These are phyloP conservation scores for Naganishia vishniacii DNA, from an alignment of 768 basidiomycete species.

Conservation along the genomic window DNA sequence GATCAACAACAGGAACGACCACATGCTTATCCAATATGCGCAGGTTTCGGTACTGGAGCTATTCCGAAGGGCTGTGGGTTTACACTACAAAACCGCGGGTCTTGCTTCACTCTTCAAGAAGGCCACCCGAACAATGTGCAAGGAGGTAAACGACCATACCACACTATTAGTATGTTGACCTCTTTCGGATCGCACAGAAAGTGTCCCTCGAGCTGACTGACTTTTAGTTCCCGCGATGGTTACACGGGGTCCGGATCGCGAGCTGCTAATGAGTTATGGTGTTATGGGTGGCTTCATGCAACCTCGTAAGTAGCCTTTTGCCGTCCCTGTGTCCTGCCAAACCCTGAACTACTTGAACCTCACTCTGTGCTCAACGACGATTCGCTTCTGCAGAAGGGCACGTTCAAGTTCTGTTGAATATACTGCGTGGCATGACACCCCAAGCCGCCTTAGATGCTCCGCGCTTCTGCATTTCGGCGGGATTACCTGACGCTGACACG, in stretches of 20 bases:
- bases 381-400: conserved; percentile 60
- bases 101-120: conserved; percentile 70
- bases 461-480: conserved; percentile 90
- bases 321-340: background rate
- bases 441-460: conserved; percentile 92
- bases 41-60: conserved; percentile 84
- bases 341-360: background rate
- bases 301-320: conserved; percentile 55
- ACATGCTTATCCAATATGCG: conserved; percentile 30
- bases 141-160: conserved; percentile 82
- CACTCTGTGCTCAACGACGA: no score
- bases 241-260: conserved; percentile 58
- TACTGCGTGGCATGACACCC: conserved; percentile 76
- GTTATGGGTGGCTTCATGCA: conserved; percentile 51
- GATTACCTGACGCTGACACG: conserved; percentile 60
- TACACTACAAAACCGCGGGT: conserved; percentile 89
- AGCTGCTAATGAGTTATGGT: conserved; percentile 73
- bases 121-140: conserved; percentile 79
- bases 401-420: conserved; percentile 84
- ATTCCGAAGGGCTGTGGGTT: conserved; percentile 93
- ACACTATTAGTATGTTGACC: conserved; percentile 63
- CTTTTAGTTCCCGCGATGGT: conserved; percentile 70
- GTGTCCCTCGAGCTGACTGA: background rate
- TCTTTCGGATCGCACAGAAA: background rate
- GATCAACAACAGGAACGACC: background rate